Evolutionary conservation across 202 grass and related monocot genomes (phyloP).

Genomic region (Bolboschoenoplectus hybrid): DNA sequence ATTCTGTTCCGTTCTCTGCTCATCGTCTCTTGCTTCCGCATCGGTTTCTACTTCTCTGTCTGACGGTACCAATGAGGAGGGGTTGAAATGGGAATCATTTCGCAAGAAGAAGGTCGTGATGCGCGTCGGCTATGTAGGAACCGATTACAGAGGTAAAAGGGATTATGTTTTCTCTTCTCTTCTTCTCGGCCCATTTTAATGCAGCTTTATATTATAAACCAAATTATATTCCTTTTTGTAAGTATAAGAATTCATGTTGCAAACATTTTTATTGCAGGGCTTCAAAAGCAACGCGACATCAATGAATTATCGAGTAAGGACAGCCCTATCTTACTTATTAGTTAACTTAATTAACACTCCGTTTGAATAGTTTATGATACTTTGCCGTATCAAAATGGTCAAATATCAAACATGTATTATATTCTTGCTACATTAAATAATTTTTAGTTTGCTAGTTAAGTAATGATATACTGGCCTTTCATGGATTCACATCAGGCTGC

Average conservation of each 20-base stretch:
- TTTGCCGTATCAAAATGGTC: neutral
- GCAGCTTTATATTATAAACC: neutral
- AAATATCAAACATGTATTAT: conserved; percentile 8
- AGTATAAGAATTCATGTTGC: conserved; percentile 3
- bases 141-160: conserved; percentile 67
- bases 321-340: conserved; percentile 14
- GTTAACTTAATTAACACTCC: neutral
- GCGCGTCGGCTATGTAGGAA: conserved; percentile 83
- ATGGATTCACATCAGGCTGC: no score
- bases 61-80: neutral
- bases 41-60: neutral
- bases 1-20: conserved; percentile 33
- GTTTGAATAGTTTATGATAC: neutral
- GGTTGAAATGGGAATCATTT: conserved; percentile 70
- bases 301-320: conserved; percentile 68
- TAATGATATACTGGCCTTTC: neutral
- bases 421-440: no score
- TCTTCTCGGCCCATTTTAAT: conserved; percentile 1
- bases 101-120: conserved; percentile 92
- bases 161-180: neutral
- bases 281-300: conserved; percentile 75
- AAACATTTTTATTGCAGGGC: conserved; percentile 49
- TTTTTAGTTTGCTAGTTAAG: neutral
- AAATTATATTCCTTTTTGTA: neutral
- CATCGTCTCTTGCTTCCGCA: conserved; percentile 9